Conservation (phyloP, 1,139 yeast species). For the Zygotorulaspora mrakii region DNA sequence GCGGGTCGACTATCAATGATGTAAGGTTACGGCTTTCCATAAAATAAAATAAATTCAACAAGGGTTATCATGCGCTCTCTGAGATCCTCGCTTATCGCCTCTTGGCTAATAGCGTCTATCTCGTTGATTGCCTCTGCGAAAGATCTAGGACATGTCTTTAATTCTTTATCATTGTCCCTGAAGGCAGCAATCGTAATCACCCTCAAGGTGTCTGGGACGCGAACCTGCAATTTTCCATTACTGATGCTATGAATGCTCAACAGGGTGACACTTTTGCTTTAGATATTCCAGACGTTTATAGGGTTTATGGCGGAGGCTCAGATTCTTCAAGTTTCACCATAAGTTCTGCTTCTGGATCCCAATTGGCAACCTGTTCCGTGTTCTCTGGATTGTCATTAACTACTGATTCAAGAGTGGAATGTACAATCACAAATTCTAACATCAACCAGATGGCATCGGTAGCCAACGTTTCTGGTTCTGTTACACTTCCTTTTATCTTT, state of each 20-base stretch:
- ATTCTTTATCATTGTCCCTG: conserved; percentile 9
- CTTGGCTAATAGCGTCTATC: conserved; percentile 6
- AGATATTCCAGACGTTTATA: conserved; percentile 26
- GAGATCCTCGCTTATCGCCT: conserved; percentile 8
- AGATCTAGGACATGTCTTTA: conserved; percentile 13
- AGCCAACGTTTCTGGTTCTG: conserved; percentile 14
- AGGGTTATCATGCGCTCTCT: not conserved
- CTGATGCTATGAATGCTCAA: conserved; percentile 12
- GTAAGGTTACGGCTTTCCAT: no score
- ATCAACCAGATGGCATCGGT: conserved; percentile 11
- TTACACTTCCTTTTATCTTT: conserved; percentile 15
- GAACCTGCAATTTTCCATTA: conserved; percentile 18
- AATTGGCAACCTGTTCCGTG: conserved; percentile 24
- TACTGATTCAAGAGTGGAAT: conserved; percentile 22
- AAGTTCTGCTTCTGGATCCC: conserved; percentile 14
- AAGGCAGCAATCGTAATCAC: conserved; percentile 2
- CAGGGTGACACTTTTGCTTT: conserved; percentile 22
- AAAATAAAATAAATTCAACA: no score
- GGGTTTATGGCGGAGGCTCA: conserved; percentile 21
- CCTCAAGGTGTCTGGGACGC: conserved; percentile 27
- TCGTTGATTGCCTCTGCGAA: conserved; percentile 12
- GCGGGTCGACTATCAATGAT: no score
- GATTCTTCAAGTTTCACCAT: conserved; percentile 15
- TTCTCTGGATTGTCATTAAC: conserved; percentile 24
- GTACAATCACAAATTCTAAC: conserved; percentile 18